Evolutionary conservation across 1,139 yeast species (phyloP).

Genomic region (Chernovozyma sophiae-reginae): DNA sequence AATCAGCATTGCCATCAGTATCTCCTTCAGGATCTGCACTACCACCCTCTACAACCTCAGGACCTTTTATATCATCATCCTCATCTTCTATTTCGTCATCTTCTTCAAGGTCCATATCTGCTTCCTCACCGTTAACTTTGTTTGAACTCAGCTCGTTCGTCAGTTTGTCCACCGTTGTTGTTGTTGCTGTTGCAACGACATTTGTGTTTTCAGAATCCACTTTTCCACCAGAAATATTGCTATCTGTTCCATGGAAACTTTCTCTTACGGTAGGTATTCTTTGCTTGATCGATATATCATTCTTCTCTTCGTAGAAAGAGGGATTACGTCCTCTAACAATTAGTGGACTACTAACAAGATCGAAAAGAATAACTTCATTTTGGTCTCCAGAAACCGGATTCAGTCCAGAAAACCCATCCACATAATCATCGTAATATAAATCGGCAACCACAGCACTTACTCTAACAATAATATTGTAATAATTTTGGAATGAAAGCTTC

Average conservation of each 20-base stretch:
- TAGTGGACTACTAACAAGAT: constrained; percentile 45
- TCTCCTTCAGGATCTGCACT: constrained; percentile 7
- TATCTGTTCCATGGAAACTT: constrained; percentile 18
- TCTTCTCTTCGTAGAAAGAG: constrained; percentile 54
- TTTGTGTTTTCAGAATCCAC: constrained; percentile 7
- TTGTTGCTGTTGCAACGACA: constrained; percentile 3
- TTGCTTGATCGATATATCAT: constrained; percentile 41
- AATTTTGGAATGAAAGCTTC: constrained; percentile 52
- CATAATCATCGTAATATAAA: constrained; percentile 39
- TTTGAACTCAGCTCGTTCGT: constrained; percentile 3
- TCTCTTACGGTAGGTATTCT: constrained; percentile 19
- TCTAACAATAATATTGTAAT: constrained; percentile 46
- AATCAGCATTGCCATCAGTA: constrained; percentile 6
- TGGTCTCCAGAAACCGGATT: constrained; percentile 12
- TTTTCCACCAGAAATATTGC: neutral
- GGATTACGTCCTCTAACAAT: constrained; percentile 68
- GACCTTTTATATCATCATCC: constrained; percentile 4
- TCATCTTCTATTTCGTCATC: constrained; percentile 2
- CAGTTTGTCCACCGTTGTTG: constrained; percentile 8
- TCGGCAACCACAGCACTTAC: constrained; percentile 46
- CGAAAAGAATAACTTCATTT: constrained; percentile 33
- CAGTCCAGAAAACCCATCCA: constrained; percentile 25
- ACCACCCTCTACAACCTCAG: constrained; percentile 6
- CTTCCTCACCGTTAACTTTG: constrained; percentile 4
- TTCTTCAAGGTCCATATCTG: constrained; percentile 3